Percentiles rank a stretch among this genome's conserved stretches.
Conservation (phyloP, 2,329 filamentous ascomycete species). For the Eutypella sp. region DNA sequence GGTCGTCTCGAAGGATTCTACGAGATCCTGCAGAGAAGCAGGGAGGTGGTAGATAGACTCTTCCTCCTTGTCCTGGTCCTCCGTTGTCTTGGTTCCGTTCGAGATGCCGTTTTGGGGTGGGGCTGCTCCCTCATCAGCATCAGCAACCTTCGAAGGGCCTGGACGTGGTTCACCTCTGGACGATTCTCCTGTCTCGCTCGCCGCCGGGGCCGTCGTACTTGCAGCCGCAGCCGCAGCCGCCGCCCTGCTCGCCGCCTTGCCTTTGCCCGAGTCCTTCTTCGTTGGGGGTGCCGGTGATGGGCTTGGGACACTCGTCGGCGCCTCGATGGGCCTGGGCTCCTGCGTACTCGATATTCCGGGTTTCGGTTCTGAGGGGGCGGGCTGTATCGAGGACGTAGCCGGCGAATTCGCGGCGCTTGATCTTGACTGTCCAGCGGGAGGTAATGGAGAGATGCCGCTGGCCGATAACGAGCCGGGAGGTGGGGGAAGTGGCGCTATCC, state of each 20-base stretch:
- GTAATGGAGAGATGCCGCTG: constrained; percentile 42
- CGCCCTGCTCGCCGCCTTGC: constrained; percentile 42
- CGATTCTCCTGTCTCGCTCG: constrained; percentile 35
- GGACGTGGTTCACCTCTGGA: constrained; percentile 36
- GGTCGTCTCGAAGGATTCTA: constrained; percentile 84
- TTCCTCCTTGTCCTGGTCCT: constrained; percentile 38
- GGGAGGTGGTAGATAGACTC: constrained; percentile 90
- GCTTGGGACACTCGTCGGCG: constrained; percentile 19
- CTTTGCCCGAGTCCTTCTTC: constrained; percentile 29
- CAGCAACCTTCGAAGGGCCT: not conserved
- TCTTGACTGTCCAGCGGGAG: constrained; percentile 47
- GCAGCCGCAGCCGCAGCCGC: constrained; percentile 25
- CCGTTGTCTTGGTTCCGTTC: constrained; percentile 45
- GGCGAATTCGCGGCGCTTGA: constrained; percentile 53
- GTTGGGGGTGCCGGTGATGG: constrained; percentile 20
- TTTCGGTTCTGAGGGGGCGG: constrained; percentile 30
- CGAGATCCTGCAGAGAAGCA: constrained; percentile 78
- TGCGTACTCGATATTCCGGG: constrained; percentile 21
- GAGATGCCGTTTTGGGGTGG: constrained; percentile 46
- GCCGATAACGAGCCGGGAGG: constrained; percentile 60
- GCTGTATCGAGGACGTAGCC: constrained; percentile 42
- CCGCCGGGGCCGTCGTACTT: not conserved
- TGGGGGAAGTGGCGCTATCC: constrained; percentile 88
- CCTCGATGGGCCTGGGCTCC: constrained; percentile 24
- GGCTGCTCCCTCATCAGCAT: constrained; percentile 22